Conservation (phyloP, 228 moss, liverwort and hornwort species). For the Sphagnum magellanicum region DNA sequence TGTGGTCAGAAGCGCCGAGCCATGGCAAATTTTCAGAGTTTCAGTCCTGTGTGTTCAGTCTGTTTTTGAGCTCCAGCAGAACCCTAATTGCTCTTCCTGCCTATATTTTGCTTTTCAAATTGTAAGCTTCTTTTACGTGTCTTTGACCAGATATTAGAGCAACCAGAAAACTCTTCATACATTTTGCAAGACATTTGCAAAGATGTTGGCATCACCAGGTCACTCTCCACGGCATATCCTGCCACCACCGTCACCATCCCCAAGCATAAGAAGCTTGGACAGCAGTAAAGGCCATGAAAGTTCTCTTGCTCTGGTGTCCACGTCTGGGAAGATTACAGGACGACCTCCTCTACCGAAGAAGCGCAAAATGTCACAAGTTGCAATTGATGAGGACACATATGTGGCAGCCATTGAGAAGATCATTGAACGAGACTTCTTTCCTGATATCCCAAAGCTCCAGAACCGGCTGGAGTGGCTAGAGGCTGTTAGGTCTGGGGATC, state of each 20-base stretch:
- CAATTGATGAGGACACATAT: slow-evolving; percentile 85
- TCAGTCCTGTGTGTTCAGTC: too few relatives aligned
- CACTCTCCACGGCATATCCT: slow-evolving; percentile 81
- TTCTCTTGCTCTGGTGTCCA: slow-evolving; percentile 33
- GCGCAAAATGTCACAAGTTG: slow-evolving; percentile 49
- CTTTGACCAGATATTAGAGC: too few relatives aligned
- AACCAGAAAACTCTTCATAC: too few relatives aligned
- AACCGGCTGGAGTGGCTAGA: slow-evolving; percentile 91
- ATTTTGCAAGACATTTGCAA: not conserved
- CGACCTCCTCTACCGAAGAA: slow-evolving; percentile 49
- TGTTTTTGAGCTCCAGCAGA: too few relatives aligned
- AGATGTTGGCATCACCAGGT: slow-evolving; percentile 92
- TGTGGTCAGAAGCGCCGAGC: too few relatives aligned
- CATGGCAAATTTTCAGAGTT: too few relatives aligned
- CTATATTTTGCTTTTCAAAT: too few relatives aligned
- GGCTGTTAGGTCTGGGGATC: slow-evolving; percentile 88
- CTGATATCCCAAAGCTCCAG: slow-evolving; percentile 97
- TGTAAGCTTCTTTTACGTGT: too few relatives aligned
- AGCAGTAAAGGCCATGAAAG: slow-evolving; percentile 31
- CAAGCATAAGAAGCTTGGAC: slow-evolving; percentile 33
- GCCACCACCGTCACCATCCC: slow-evolving; percentile 61
- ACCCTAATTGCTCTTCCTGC: too few relatives aligned
- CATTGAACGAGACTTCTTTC: slow-evolving; percentile 93
- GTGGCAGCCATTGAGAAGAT: slow-evolving; percentile 97
- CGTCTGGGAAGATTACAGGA: slow-evolving; percentile 32